These are phyloP conservation scores for Sphagnum magellanicum DNA, from an alignment of 228 moss, liverwort and hornwort genomes.

Conservation along the genomic window DNA sequence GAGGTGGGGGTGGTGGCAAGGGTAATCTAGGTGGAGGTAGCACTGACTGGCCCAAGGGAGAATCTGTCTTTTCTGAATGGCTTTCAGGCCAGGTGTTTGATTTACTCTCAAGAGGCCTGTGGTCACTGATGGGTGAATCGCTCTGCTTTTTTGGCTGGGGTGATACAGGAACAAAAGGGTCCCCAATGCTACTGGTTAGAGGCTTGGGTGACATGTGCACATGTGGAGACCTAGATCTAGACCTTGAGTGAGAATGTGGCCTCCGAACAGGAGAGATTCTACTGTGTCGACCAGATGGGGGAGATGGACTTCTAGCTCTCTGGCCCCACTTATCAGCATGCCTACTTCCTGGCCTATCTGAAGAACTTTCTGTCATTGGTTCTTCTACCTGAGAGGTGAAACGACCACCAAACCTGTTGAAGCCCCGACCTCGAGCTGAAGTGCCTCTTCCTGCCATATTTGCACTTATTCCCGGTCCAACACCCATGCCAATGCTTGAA, in stretches of 20 bases:
- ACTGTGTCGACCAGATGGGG: conserved; percentile 44
- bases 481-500: conserved; percentile 32
- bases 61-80: conserved; percentile 27
- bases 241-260: conserved; percentile 36
- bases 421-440: conserved; percentile 51
- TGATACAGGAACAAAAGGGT: conserved; percentile 22
- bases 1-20: conserved; percentile 80
- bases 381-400: conserved; percentile 43
- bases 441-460: conserved; percentile 44
- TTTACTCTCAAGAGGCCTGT: conserved; percentile 1
- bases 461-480: conserved; percentile 48
- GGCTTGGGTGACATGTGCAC: conserved; percentile 49
- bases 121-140: conserved; percentile 18
- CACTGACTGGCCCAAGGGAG: conserved; percentile 35
- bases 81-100: conserved; percentile 29
- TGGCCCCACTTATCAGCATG: conserved; percentile 50
- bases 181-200: conserved; percentile 31
- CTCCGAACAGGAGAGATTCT: conserved; percentile 41
- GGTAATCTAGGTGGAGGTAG: conserved; percentile 83
- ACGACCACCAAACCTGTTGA: conserved; percentile 53
- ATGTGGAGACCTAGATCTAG: conserved; percentile 51
- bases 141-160: too few species aligned
- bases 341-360: conserved; percentile 48
- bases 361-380: conserved; percentile 39
- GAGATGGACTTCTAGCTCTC: conserved; percentile 27